phyloP scores from a whole-genome alignment of 257 asterid genomes.

The Lithospermum erythrorhizon region DNA sequence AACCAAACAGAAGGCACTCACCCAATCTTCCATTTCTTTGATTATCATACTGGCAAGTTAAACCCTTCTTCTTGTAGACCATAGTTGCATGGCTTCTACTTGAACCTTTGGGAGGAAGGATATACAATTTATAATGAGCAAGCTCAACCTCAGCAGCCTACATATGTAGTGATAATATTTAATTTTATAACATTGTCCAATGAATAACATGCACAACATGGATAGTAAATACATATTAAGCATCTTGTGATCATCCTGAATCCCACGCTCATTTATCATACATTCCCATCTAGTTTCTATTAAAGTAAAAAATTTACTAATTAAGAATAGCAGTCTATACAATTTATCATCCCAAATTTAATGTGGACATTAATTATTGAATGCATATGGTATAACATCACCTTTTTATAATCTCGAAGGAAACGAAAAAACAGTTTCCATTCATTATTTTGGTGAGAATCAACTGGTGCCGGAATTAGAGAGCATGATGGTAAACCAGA shows the following conservation, averaged over 20 bases:
- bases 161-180: constrained; percentile 13
- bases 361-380: neutral
- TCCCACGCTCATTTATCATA: neutral
- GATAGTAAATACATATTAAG: neutral
- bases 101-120: constrained; percentile 39
- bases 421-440: constrained; percentile 38
- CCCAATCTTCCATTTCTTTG: constrained; percentile 16
- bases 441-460: constrained; percentile 42
- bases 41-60: constrained; percentile 8
- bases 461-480: constrained; percentile 37
- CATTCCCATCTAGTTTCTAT: neutral
- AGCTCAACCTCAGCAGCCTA: constrained; percentile 52
- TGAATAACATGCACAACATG: neutral
- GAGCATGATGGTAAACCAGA: constrained; percentile 28
- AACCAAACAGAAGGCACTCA: constrained; percentile 12
- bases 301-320: neutral
- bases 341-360: neutral
- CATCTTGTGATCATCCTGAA: too few relatives aligned
- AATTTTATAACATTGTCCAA: neutral
- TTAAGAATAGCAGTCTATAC: neutral
- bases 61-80: constrained; percentile 21
- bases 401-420: constrained; percentile 37
- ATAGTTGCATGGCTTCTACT: constrained; percentile 20
- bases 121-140: constrained; percentile 31
- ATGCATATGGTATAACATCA: constrained; percentile 11